A percentile compares a stretch with the other conserved stretches of the same genome.
Conservation (phyloP, 805 yeast species). For the Lachancea kluyveri region DNA sequence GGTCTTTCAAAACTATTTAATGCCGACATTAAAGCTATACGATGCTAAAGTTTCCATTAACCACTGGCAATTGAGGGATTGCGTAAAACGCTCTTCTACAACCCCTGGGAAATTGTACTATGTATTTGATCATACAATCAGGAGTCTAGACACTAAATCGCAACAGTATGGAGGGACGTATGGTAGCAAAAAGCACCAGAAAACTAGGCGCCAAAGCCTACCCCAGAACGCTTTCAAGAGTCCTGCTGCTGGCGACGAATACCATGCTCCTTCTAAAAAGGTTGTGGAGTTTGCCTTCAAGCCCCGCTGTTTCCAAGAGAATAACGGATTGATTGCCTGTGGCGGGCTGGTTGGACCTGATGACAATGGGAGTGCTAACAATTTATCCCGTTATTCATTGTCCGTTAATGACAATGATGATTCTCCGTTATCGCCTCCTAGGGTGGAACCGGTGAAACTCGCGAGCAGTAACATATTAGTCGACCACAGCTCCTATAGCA, state of each 20-base stretch:
- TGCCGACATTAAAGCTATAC: conserved; percentile 28
- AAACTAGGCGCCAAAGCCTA: conserved; percentile 6
- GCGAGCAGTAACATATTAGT: conserved; percentile 25
- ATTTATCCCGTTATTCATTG: conserved; percentile 2
- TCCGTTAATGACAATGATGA: conserved; percentile 2
- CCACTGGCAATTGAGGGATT: conserved; percentile 82
- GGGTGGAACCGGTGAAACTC: conserved; percentile 24
- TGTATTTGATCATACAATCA: conserved; percentile 50
- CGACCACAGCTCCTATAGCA: conserved; percentile 27
- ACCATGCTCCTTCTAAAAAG: conserved; percentile 25
- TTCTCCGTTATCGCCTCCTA: conserved; percentile 9
- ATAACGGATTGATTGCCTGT: conserved; percentile 45
- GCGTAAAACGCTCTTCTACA: conserved; percentile 47
- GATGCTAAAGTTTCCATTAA: conserved; percentile 29
- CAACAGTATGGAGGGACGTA: conserved; percentile 11
- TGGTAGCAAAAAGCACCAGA: background rate
- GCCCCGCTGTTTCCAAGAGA: conserved; percentile 65
- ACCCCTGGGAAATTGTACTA: conserved; percentile 44
- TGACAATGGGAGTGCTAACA: conserved; percentile 21
- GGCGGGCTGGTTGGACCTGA: conserved; percentile 45
- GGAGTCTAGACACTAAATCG: conserved; percentile 36
- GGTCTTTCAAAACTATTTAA: conserved; percentile 28
- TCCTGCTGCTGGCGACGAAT: background rate
- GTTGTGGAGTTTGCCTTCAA: conserved; percentile 51
- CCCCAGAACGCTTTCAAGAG: conserved; percentile 2